A percentile compares a stretch with the other conserved stretches of the same genome.
Conservation (phyloP, 768 basidiomycete species). For the Pleurotus djamor region DNA sequence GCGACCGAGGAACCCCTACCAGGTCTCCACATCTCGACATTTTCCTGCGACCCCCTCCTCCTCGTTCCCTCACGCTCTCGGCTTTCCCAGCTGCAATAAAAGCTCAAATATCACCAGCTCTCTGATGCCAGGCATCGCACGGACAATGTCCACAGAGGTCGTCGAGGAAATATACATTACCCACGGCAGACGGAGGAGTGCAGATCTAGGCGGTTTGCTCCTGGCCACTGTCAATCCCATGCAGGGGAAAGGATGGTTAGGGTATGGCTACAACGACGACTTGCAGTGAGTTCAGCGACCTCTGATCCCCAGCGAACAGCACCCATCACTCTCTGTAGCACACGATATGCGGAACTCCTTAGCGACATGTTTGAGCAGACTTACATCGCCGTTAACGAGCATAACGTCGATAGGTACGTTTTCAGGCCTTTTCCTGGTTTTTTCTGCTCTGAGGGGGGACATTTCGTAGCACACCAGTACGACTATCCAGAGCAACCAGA, state of each 20-base stretch:
- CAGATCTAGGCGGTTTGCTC: constrained; percentile 87
- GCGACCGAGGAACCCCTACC: constrained; percentile 32
- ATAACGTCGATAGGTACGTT: constrained; percentile 41
- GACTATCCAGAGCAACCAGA: constrained; percentile 49
- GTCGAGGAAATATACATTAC: constrained; percentile 11
- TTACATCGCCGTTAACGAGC: constrained; percentile 64
- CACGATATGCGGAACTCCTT: constrained; percentile 77
- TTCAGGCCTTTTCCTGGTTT: background rate
- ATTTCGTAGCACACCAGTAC: constrained; percentile 38
- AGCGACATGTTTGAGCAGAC: constrained; percentile 86
- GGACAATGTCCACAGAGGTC: constrained; percentile 11
- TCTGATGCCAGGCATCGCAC: background rate
- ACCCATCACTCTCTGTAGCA: constrained; percentile 27
- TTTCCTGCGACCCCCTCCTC: constrained; percentile 9
- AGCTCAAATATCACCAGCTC: background rate
- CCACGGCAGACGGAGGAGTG: constrained; percentile 61
- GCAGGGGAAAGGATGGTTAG: constrained; percentile 71
- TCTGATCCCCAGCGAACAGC: background rate
- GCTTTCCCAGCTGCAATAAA: background rate
- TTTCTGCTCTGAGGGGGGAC: background rate
- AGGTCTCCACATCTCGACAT: constrained; percentile 11
- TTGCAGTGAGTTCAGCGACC: background rate
- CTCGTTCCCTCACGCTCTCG: background rate
- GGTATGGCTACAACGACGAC: constrained; percentile 29
- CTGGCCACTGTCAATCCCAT: constrained; percentile 67